Base-by-base conservation (phyloP, 1,284 basidiomycete genomes). In the Cerioporus squamosus region DNA sequence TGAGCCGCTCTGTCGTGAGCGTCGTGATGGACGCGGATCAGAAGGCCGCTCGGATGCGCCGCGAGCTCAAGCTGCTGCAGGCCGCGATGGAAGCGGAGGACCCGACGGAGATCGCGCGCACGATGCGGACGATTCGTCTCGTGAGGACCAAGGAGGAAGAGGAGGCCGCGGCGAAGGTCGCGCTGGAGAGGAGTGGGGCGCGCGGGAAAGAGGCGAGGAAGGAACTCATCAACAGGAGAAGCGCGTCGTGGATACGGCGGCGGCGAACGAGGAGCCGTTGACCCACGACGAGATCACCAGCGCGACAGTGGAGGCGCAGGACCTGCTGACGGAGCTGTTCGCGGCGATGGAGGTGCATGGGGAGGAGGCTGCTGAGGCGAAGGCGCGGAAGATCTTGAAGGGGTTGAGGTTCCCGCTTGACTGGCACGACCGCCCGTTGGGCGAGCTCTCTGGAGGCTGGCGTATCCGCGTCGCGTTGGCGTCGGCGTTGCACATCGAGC, bases 401-500 rank as follows among this genome's bases (percentile, higher is more conserved):
- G 88, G 88, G 1, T 75, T 93, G n/a, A 88, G 88, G 1, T 90
- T 92, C 69, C 75, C 74, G 0, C 67, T 76, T 31, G 78, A 78
- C 3, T 81, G 81, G 67, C 77, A 87, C 10, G 71, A 78, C 17
- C 74, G 75, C 0, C 78, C 80, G 0, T 81, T 83, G 53, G 69
- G 70, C 0, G 71, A 76, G 0, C 76, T 92, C 10, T 89, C 86
- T 1, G 89, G 89, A 18, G 90, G 90, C 0, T 93, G 90, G 90
- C 75, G 82, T 23, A 86, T 85, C 58, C 79, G 88, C 9, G 84
- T 85, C 55, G 88, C 89, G 40, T 83, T 94, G 44, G 91, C 89
- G 62, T 87, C 90, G 56, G 86, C 91, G 15, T 84, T 92, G 47
- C 87, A 90, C 76, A 84, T 89, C 68, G 86, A 90, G 6, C 84